phyloP scores from a whole-genome alignment of 257 asterid genomes.

The Penstemon davidsonii region DNA sequence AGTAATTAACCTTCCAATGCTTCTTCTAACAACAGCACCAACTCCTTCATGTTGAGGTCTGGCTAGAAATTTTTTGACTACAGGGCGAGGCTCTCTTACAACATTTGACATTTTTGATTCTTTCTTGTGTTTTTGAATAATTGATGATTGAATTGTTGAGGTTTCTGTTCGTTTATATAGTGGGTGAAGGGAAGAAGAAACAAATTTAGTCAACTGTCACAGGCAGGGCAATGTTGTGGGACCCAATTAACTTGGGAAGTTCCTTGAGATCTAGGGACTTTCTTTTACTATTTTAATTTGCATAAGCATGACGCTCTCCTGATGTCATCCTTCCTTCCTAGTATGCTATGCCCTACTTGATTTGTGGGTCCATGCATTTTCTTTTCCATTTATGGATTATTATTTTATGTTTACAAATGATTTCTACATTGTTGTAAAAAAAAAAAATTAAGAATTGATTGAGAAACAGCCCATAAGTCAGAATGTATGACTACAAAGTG shows the following conservation, averaged over 20 bases:
- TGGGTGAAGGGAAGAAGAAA: background rate
- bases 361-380: background rate
- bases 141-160: background rate
- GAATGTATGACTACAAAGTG: too few relatives aligned
- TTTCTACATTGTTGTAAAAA: too few relatives aligned
- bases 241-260: slow-evolving; percentile 4
- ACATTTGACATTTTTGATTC: slow-evolving; percentile 38
- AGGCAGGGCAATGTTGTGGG: background rate
- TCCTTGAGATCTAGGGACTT: slow-evolving; percentile 29
- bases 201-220: too few relatives aligned
- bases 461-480: too few relatives aligned
- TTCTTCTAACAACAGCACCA: slow-evolving; percentile 88
- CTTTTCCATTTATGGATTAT: background rate
- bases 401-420: too few relatives aligned
- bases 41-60: slow-evolving; percentile 86
- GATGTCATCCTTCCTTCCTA: slow-evolving; percentile 21
- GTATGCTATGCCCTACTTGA: too few relatives aligned
- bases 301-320: slow-evolving; percentile 29
- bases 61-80: slow-evolving; percentile 69
- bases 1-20: slow-evolving; percentile 72
- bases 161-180: slow-evolving; percentile 17
- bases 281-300: slow-evolving; percentile 3
- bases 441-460: too few relatives aligned
- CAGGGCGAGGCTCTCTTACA: slow-evolving; percentile 58
- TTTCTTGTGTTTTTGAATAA: background rate